These are phyloP conservation scores for Isabelozyma heimii DNA, from an alignment of 805 yeast genomes.

Conservation along the genomic window DNA sequence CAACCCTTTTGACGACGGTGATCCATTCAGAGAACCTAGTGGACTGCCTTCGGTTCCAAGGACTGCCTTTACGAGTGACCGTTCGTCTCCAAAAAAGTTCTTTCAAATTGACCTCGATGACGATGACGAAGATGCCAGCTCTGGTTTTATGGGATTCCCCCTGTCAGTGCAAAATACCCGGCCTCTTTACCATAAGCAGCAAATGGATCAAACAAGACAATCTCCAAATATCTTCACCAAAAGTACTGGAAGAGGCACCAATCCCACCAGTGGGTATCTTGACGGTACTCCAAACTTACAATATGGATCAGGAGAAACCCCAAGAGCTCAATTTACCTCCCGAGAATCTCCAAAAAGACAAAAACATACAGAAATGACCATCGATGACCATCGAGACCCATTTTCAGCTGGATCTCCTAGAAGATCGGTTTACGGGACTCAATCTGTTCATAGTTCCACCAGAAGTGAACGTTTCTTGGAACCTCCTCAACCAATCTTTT, in stretches of 20 bases:
- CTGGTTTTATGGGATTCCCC: constrained; percentile 31
- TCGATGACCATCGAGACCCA: constrained; percentile 30
- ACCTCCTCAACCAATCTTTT: constrained; percentile 66
- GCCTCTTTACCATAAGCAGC: neutral
- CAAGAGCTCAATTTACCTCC: constrained; percentile 65
- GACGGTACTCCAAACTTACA: constrained; percentile 27
- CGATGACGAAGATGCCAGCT: constrained; percentile 16
- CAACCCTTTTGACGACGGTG: constrained; percentile 28
- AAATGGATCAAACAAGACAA: constrained; percentile 20
- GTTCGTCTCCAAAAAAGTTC: constrained; percentile 36
- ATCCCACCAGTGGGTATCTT: constrained; percentile 13
- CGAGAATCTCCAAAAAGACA: constrained; percentile 71
- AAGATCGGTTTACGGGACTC: constrained; percentile 18
- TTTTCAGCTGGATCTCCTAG: constrained; percentile 36
- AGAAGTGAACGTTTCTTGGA: constrained; percentile 53
- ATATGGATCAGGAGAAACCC: constrained; percentile 33
- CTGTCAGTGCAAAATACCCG: constrained; percentile 18
- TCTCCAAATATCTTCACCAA: constrained; percentile 45
- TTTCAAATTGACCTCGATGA: constrained; percentile 20
- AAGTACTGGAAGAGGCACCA: constrained; percentile 24
- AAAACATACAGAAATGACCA: constrained; percentile 43
- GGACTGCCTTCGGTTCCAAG: constrained; percentile 31
- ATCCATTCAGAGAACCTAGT: constrained; percentile 28
- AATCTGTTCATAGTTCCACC: constrained; percentile 28
- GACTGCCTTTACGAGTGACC: constrained; percentile 38